phyloP scores from a whole-genome alignment of 768 basidiomycete species.

The Lyophyllum semitale region DNA sequence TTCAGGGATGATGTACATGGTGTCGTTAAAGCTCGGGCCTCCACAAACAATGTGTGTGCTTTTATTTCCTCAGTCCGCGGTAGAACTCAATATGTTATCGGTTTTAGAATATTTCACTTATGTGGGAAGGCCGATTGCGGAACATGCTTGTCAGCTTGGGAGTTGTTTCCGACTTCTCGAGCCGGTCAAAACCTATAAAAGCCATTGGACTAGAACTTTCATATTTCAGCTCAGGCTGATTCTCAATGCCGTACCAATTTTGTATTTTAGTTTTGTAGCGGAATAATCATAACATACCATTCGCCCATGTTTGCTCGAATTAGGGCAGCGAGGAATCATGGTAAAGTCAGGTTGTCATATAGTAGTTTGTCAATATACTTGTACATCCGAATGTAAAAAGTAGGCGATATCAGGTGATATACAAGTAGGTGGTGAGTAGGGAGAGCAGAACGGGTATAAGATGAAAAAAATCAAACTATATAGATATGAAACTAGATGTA shows the following conservation, averaged over 20 bases:
- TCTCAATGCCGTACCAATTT: not conserved
- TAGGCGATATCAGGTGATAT: constrained; percentile 13
- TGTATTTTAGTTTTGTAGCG: not conserved
- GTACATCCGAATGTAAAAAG: constrained; percentile 19
- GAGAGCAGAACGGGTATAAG: too few species aligned
- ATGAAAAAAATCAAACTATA: not conserved
- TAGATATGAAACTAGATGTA: too few species aligned
- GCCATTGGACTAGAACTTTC: constrained; percentile 91
- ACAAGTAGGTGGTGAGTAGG: too few species aligned
- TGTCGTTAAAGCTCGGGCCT: constrained; percentile 87
- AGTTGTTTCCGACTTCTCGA: constrained; percentile 87
- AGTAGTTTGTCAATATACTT: constrained; percentile 8
- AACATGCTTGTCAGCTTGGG: constrained; percentile 91
- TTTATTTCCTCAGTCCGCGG: not conserved
- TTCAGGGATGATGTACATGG: constrained; percentile 56
- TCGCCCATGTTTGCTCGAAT: not conserved
- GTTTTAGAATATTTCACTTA: constrained; percentile 79
- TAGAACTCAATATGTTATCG: not conserved
- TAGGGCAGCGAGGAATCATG: not conserved
- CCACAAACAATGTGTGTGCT: constrained; percentile 79
- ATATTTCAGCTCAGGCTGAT: constrained; percentile 73
- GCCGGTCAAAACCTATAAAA: constrained; percentile 82
- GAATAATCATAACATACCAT: not conserved
- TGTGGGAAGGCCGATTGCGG: constrained; percentile 92
- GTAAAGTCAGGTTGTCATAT: not conserved